Conservation (phyloP, 1,284 basidiomycete species). For the Trametes hirsuta region DNA sequence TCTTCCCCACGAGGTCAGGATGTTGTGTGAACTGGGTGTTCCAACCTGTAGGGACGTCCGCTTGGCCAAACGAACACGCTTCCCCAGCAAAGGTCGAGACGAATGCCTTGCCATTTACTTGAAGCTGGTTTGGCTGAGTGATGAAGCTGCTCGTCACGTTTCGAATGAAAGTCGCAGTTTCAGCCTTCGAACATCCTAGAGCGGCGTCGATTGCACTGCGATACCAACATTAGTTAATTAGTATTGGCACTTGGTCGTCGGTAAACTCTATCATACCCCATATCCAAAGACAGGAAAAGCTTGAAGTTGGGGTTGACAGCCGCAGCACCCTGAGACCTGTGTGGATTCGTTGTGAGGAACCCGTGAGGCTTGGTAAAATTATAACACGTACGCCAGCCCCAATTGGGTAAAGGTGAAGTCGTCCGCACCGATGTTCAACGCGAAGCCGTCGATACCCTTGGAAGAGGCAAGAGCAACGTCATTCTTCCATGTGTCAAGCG, state of each 20-base stretch:
- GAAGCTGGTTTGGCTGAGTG: constrained; percentile 66
- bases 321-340: constrained; percentile 54
- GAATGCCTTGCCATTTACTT: constrained; percentile 58
- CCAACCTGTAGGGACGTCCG: constrained; percentile 59
- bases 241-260: background rate
- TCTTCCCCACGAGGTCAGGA: constrained; percentile 48
- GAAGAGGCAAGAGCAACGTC: constrained; percentile 61
- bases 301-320: constrained; percentile 66
- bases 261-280: constrained; percentile 50
- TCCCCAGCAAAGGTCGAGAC: constrained; percentile 85
- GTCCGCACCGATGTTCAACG: constrained; percentile 66
- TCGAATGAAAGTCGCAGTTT: constrained; percentile 61
- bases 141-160: constrained; percentile 61
- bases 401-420: constrained; percentile 57
- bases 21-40: constrained; percentile 55
- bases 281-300: constrained; percentile 80
- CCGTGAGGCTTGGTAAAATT: background rate
- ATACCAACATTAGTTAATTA: background rate
- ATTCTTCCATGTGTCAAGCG: constrained; percentile 50
- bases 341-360: background rate
- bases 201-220: constrained; percentile 49
- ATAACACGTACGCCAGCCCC: constrained; percentile 64
- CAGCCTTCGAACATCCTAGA: constrained; percentile 47
- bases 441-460: constrained; percentile 68
- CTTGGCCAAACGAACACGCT: constrained; percentile 66